These are phyloP conservation scores for Stephania cephalantha DNA, from an alignment of 164 flowering plant species.

Conservation along the genomic window DNA sequence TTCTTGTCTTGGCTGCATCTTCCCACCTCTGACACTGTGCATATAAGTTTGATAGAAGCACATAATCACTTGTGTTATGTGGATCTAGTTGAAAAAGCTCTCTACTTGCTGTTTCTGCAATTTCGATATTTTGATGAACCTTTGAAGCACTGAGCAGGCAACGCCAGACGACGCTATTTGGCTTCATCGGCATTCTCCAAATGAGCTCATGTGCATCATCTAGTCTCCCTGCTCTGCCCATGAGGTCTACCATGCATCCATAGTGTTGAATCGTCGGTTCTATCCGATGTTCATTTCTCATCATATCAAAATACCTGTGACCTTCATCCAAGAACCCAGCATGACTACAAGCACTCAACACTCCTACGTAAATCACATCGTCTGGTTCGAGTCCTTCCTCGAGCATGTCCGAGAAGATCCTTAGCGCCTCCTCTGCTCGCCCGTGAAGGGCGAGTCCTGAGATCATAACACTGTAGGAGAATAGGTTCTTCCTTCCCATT, in stretches of 20 bases:
- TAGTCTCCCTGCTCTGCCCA: conserved; percentile 63
- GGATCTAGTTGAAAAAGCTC: conserved; percentile 32
- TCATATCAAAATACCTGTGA: conserved; percentile 33
- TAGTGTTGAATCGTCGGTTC: conserved; percentile 67
- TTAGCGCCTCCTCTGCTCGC: conserved; percentile 43
- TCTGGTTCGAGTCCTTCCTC: conserved; percentile 54
- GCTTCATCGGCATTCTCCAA: conserved; percentile 55
- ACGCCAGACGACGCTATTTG: conserved; percentile 68
- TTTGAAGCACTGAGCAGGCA: conserved; percentile 62
- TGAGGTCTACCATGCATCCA: conserved; percentile 78
- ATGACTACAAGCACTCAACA: conserved; percentile 65
- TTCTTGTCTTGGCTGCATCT: conserved; percentile 33
- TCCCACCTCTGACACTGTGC: conserved; percentile 57
- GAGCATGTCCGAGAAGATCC: conserved; percentile 54
- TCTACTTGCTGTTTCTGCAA: conserved; percentile 42
- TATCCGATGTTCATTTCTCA: conserved; percentile 53
- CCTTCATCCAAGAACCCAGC: conserved; percentile 68
- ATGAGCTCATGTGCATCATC: conserved; percentile 56
- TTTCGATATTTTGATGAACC: conserved; percentile 39
- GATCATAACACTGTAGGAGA: conserved; percentile 61
- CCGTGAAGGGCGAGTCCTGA: conserved; percentile 77
- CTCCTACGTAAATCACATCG: conserved; percentile 52
- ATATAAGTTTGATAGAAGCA: conserved; percentile 52
- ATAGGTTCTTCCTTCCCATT: conserved; percentile 40
- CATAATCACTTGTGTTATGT: conserved; percentile 43